phyloP scores from a whole-genome alignment of 495 filamentous ascomycete genomes.

The Aspergillus heteromorphus region DNA sequence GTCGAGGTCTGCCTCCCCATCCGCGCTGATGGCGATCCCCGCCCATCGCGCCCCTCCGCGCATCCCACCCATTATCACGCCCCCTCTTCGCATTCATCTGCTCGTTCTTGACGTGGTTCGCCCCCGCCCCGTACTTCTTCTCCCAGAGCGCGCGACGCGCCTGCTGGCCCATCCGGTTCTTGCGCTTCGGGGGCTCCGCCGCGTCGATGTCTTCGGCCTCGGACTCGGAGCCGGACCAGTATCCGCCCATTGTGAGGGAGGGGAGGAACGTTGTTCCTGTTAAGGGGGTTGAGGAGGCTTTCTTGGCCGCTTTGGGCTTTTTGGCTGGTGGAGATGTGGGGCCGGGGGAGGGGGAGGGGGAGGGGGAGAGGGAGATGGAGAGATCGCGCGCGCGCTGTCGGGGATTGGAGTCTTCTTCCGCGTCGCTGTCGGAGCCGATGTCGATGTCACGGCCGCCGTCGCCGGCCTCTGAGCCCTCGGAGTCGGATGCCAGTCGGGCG shows the following conservation, averaged over 20 bases:
- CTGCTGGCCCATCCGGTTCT: slow-evolving; percentile 86
- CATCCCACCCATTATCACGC: slow-evolving; percentile 48
- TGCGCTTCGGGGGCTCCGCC: slow-evolving; percentile 42
- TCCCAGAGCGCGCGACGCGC: slow-evolving; percentile 83
- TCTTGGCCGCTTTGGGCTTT: slow-evolving; percentile 31
- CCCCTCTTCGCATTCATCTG: slow-evolving; percentile 23
- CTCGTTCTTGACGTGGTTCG: slow-evolving; percentile 61
- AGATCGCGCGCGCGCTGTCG: too few relatives aligned
- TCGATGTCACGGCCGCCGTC: neutral
- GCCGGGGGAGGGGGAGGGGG: slow-evolving; percentile 27
- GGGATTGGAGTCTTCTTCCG: too few relatives aligned
- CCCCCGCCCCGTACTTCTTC: slow-evolving; percentile 77
- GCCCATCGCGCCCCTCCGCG: slow-evolving; percentile 37
- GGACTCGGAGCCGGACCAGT: slow-evolving; percentile 83
- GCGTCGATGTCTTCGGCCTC: slow-evolving; percentile 44
- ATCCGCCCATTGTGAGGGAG: slow-evolving; percentile 77
- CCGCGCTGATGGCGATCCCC: too few relatives aligned
- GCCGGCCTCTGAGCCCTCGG: slow-evolving; percentile 36
- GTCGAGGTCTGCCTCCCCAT: too few relatives aligned
- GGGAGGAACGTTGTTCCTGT: slow-evolving; percentile 79
- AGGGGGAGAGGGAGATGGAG: slow-evolving; percentile 40
- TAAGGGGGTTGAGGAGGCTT: slow-evolving; percentile 25
- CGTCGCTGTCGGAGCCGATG: neutral
- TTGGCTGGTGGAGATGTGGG: slow-evolving; percentile 35
- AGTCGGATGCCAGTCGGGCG: slow-evolving; percentile 49